Percentiles rank a stretch among this genome's conserved stretches.
Conservation (phyloP, 192 early-diverging fungal species). For the Coemansia sp. region DNA sequence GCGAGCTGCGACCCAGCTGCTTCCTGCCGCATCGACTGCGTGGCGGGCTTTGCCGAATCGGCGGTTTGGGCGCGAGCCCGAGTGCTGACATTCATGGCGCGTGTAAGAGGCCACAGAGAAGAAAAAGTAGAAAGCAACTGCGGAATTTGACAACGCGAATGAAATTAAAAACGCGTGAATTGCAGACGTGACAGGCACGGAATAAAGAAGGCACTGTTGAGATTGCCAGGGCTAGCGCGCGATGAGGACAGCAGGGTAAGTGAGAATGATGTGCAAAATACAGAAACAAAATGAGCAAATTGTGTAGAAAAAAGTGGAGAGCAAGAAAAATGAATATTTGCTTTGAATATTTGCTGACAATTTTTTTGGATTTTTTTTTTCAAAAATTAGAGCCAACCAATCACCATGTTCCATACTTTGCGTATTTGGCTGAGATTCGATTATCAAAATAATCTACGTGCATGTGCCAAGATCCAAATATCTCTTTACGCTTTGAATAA, state of each 20-base stretch:
- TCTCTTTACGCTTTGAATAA: not conserved
- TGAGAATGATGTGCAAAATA: not conserved
- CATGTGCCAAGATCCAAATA: not conserved
- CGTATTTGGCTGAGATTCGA: not conserved
- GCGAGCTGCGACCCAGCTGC: not conserved
- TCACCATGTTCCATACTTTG: not conserved
- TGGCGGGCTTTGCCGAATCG: constrained; percentile 14
- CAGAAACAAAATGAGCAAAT: not conserved
- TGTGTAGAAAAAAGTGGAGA: constrained; percentile 1
- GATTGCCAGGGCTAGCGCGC: not conserved
- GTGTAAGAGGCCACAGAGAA: not conserved
- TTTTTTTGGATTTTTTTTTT: not conserved
- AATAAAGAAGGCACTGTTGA: not conserved
- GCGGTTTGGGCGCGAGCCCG: constrained; percentile 31
- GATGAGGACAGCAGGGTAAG: not conserved
- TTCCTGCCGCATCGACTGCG: not conserved
- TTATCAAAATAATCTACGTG: not conserved
- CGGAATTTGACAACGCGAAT: constrained; percentile 2
- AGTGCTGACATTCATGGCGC: constrained; percentile 39
- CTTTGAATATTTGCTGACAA: not conserved
- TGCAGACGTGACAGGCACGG: not conserved
- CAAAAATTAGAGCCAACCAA: not conserved
- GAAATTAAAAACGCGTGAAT: constrained; percentile 5
- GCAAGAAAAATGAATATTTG: constrained; percentile 8
- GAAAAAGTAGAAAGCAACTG: constrained; percentile 4